Evolutionary conservation across 352 stramenopile genomes (phyloP), one percentile per base, ranked within the genome.

Genomic region (Blastocystis sp.): DNA sequence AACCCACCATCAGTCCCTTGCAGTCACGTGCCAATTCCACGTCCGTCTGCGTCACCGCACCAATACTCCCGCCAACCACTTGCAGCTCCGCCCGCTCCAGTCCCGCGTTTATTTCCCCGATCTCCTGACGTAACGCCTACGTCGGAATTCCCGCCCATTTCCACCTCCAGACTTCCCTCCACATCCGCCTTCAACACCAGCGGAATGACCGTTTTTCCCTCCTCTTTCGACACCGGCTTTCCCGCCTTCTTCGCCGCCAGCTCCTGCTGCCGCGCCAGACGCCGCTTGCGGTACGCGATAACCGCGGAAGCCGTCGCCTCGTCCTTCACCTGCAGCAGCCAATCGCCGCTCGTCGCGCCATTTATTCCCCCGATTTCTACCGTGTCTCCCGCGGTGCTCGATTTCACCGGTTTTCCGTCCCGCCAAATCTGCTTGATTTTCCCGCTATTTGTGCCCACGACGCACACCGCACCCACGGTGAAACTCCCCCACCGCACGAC

Each of bases 111-210:
- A 86, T 29, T 27, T 42, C 53, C n/a, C 38, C 78, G n/a, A 77
- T 78, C 38, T 87, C 42, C 27, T 89, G 61, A 11, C 46, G 27
- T 6, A 89, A 63, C n/a, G 71, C 76, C 27, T 76, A 48, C 14
- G 7, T 40, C 0, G 86, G 14, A 84, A 9, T 75, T 14, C 69
- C 0, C 94, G 85, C 29, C 88, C 87, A 36, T 87, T 81, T 32
- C 88, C n/a, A 96, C 96, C 75, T 97, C 91, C 29, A 97, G 94
- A 49, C 96, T 94, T 63, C 96, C 96, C 69, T 97, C 93, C n/a
- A 94, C 94, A 88, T 99, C 96, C 16, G 95, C 96, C 90, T 98
- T 98, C 36, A 99, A 90, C 38, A 99, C 92, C 59, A 99, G 94
- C 38, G 93, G 95, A 84, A 98, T 93, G 86, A 49, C 16, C 2